Evolutionary conservation across 345 rosid genomes (phyloP), one percentile per base, ranked within the genome.

Genomic region (Cardiospermum halicacabum): DNA sequence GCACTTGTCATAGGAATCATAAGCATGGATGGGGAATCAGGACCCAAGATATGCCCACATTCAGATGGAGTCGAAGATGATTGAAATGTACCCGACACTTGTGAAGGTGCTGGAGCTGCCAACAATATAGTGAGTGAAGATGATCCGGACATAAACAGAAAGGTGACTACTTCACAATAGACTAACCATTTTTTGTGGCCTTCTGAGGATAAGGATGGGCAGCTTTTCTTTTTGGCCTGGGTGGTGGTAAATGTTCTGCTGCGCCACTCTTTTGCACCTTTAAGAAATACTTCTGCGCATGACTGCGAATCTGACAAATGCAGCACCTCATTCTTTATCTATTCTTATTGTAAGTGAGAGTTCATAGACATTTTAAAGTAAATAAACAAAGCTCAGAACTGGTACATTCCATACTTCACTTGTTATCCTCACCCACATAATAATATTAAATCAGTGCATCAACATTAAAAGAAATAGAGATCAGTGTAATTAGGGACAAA

Each of bases 131-230:
- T 60, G 32, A 67, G 53, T 34, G 7, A 34, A 60, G n/a, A 54
- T 31, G 54, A 31, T 61, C 24, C 28, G 4, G 16, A 48, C 26
- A 54, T n/a, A 53, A 22, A 55, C 40, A 15, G 28, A 24, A 43
- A 5, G 6, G 31, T 16, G 37, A 24, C 47, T 51, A 65, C 48
- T 55, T 57, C 18, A 40, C 42, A 70, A 11, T 13, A 8, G 67
- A 53, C 27, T 39, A 43, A 90, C 97, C 85, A 63, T 68, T 80
- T 74, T 88, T 90, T 3, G 87, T 77, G 27, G 95, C 95, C 62
- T 90, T 90, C 42, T 88, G 97, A 64, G 97, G 97, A 77, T 91
- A 91, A n/a, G 97, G 95, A 83, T 85, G 97, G 65, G 92, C 87
- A 9, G 97, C 92, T 84, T 88, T 91, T 73, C 95, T 80, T 75